Evolutionary conservation across 768 basidiomycete genomes (phyloP).

Genomic region (Tulasnella sp.): DNA sequence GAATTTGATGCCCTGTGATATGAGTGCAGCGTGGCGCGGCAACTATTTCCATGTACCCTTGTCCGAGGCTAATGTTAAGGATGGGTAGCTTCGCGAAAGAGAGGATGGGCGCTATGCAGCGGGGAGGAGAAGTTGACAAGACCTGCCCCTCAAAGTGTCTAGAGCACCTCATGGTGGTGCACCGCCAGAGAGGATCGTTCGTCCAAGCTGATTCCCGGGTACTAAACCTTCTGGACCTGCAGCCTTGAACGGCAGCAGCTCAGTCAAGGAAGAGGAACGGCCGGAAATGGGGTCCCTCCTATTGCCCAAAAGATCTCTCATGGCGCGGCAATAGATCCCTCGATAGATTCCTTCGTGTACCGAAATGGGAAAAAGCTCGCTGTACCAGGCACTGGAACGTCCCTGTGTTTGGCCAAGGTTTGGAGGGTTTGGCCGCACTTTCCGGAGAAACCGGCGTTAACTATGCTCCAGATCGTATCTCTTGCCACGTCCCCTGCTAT

Average conservation of each 20-base stretch:
- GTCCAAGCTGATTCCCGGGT: not conserved
- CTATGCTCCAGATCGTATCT: not conserved
- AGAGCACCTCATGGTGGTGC: not conserved
- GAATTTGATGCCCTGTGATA: not conserved
- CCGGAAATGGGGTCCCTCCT: not conserved
- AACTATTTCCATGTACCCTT: conserved; percentile 1
- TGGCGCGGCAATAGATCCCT: not conserved
- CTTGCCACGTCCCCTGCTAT: not conserved
- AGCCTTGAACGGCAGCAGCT: not conserved
- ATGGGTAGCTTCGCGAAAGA: not conserved
- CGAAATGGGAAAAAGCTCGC: not conserved
- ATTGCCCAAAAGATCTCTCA: not conserved
- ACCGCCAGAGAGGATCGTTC: not conserved
- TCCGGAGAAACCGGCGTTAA: not conserved
- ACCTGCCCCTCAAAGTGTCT: not conserved
- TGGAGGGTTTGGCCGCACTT: not conserved
- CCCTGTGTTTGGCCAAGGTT: not conserved
- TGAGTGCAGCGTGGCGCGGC: not conserved
- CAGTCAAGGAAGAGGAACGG: not conserved
- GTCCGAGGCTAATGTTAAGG: not conserved
- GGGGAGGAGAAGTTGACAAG: not conserved
- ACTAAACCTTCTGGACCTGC: not conserved
- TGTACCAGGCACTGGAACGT: not conserved
- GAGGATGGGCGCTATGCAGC: not conserved
- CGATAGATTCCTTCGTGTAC: not conserved